Evolutionary conservation across 2,329 filamentous ascomycete genomes (phyloP), one percentile per base, ranked within the genome.

Genomic region (Botrytis fabae): DNA sequence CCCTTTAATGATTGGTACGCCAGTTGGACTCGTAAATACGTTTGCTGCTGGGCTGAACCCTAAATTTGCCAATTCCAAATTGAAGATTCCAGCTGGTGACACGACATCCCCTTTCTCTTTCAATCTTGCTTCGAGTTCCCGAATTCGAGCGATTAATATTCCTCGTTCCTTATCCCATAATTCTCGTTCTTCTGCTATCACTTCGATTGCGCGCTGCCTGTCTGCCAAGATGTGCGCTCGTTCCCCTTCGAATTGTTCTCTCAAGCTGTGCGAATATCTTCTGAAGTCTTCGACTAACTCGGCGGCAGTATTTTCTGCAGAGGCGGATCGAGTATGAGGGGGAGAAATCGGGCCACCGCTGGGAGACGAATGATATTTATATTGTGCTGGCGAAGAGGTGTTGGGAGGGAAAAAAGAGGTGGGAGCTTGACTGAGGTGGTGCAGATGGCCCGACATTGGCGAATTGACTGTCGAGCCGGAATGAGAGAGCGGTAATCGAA

Each of bases 161-260:
- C 73, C 66, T 40, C 80, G 74, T 59, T 81, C 80, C 64, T 77
- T 75, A 38, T 81, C 80, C 79, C 80, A 81, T n/a, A 81, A 71
- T 12, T 73, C 71, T 68, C 80, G 69, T 76, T 81, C 80, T 70
- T 81, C 80, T 2, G 74, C 78, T 76, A 80, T 79, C 4, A 81
- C 75, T 64, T 81, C 80, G 51, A 80, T 77, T 42, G 75, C 73
- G 42, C 80, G 74, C 20, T 74, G 74, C 70, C 80, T 62, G 62
- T 81, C 80, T 10, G 79, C 80, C 44, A 71, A 54, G 75, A 80
- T 79, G 66, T 81, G 80, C 68, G 77, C 77, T 72, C 77, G 76
- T 74, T 81, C 80, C 59, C 80, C 80, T 63, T 80, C 75, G 70
- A 71, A 73, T 71, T 81, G 80, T 42, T 64, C 74, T 68, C 79